phyloP scores from a whole-genome alignment of 78 protist species.

The slime mould (Dictyostelium discoideum) region dicty_2.7 NC_007088.5:8417501-8418000 shows the following conservation, averaged over 20 bases:
- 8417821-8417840: conserved; percentile 17
- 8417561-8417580: no score
- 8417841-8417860: background rate
- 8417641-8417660: no score
- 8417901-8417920: background rate
- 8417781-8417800: conserved; percentile 36
- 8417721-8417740: background rate
- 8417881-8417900: background rate
- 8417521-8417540: no score
- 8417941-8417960: conserved; percentile 88
- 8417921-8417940: conserved; percentile 14
- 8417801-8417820: conserved; percentile 43
- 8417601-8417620: no score
- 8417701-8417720: no score
- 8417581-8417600: background rate
- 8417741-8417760: conserved; percentile 74
- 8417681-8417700: no score
- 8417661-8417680: no score
- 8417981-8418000: conserved; percentile 94
- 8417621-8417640: no score
- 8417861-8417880: background rate
- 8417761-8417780: conserved; percentile 55
- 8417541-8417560: background rate
- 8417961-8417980: conserved; percentile 94
- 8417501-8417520: no score